Base-by-base conservation (phyloP, 345 rosid genomes). In the Eucalyptus pauciflora region DNA sequence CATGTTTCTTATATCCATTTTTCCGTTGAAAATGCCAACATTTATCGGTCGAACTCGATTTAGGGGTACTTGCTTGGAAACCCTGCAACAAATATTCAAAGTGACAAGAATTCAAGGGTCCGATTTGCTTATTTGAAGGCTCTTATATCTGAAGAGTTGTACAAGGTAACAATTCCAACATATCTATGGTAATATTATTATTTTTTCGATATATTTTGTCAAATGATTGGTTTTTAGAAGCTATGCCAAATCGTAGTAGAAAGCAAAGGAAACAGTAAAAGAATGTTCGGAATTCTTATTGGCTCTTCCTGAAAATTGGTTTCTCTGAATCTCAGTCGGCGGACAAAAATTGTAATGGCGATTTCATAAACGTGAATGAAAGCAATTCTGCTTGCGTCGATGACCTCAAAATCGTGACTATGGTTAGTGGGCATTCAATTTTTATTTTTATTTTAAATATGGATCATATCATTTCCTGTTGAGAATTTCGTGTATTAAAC, bases 61-160 rank as follows among this genome's bases (percentile, higher is more conserved):
- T 52, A 92, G 92, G 93, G 93, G 41, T 92, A 92, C 89, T 85
- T 89, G n/a, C 33, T 90, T 31, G 91, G 93, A 24, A 91, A 92
- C 85, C 92, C 93, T 7, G 89, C 50, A 83, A 92, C 93, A 18
- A 79, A 87, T 87, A 2, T 10, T 25, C 86, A 83, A 37, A 14
- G 69, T 56, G 93, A 92, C 56, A 15, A 62, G 60, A 92, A 90
- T 85, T 90, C 92, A 62, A 90, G 91, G 87, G 67, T 92, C 9
- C 76, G 71, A 64, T 90, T 88, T 43, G 88, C 86, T 86, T 67
- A 88, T 86, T 71, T 89, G 18, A 88, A 89, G 56, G 89, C 91
- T 79, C 93, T 92, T 20, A 81, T 92, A 86, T 89, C 93, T 3
- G 10, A n/a, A n/a, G 89, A 92, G 87, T 89, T 92, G 29, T 92